Conservation (phyloP, 1,284 basidiomycete genomes). For the Apiotrichum domesticum region DNA sequence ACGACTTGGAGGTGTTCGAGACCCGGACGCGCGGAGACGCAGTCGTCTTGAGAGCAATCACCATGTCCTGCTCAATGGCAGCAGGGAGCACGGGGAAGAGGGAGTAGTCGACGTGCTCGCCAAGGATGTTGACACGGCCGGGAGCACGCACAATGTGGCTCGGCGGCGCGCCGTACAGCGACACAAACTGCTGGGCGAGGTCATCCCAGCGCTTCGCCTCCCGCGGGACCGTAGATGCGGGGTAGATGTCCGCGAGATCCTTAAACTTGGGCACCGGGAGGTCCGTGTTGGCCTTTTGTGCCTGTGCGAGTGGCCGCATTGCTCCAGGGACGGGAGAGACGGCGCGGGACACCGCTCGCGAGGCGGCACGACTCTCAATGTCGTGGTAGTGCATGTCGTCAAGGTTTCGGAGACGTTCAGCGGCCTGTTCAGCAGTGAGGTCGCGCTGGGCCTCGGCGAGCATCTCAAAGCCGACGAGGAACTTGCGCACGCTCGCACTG, state of each 20-base stretch:
- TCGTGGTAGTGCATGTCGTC: constrained; percentile 55
- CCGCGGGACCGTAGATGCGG: constrained; percentile 51
- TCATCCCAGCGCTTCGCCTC: constrained; percentile 62
- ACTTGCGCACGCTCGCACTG: constrained; percentile 78
- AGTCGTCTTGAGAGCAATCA: constrained; percentile 63
- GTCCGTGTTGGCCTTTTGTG: constrained; percentile 19
- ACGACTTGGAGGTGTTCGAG: constrained; percentile 56
- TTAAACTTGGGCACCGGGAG: constrained; percentile 61
- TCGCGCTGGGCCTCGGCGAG: constrained; percentile 90
- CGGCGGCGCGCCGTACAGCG: constrained; percentile 61
- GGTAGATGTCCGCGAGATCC: constrained; percentile 58
- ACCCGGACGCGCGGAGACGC: constrained; percentile 36
- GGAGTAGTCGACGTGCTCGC: constrained; percentile 81
- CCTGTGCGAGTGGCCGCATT: no score
- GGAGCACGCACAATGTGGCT: constrained; percentile 71
- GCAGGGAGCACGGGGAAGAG: constrained; percentile 61
- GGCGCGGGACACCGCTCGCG: no score
- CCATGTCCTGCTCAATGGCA: constrained; percentile 76
- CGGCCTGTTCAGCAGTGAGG: constrained; percentile 84
- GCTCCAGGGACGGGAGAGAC: no score
- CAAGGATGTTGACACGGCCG: constrained; percentile 70
- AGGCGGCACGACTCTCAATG: no score
- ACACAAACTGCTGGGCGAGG: constrained; percentile 59
- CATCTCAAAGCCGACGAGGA: constrained; percentile 89
- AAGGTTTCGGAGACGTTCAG: constrained; percentile 56